Evolutionary conservation across 176 grass and related monocot genomes (phyloP).

Genomic region (Eremochloa ophiuroides): DNA sequence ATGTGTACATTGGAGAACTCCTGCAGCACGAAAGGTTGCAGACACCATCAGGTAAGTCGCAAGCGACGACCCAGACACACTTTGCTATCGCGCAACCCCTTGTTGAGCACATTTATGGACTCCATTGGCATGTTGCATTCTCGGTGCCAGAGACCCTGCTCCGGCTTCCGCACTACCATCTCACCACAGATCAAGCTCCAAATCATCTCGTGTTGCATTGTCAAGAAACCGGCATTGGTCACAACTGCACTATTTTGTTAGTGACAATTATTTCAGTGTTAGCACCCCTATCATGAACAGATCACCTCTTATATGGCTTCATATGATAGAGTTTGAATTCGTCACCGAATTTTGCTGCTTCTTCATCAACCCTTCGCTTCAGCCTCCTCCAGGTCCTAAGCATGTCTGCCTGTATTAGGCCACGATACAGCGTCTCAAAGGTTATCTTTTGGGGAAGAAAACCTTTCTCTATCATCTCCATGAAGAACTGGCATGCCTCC

Average conservation of each 20-base stretch:
- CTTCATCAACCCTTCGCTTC: conserved; percentile 88
- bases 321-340: conserved; percentile 81
- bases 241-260: not conserved
- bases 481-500: conserved; percentile 90
- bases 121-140: not conserved
- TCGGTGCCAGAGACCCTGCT: not conserved
- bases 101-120: not conserved
- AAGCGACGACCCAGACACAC: not conserved
- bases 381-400: conserved; percentile 89
- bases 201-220: not conserved
- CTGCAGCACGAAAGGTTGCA: not conserved
- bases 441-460: conserved; percentile 90
- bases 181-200: not conserved
- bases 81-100: not conserved
- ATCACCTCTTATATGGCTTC: conserved; percentile 87
- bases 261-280: not conserved
- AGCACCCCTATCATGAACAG: not conserved
- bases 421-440: conserved; percentile 79
- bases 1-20: not conserved
- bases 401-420: conserved; percentile 92
- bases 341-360: conserved; percentile 70
- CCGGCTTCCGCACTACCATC: not conserved
- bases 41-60: not conserved
- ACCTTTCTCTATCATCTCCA: conserved; percentile 98
- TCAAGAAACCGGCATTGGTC: not conserved